Evolutionary conservation across 331 rosid genomes (phyloP), one percentile per base, ranked within the genome.

Genomic region (Acacia pycnantha): DNA sequence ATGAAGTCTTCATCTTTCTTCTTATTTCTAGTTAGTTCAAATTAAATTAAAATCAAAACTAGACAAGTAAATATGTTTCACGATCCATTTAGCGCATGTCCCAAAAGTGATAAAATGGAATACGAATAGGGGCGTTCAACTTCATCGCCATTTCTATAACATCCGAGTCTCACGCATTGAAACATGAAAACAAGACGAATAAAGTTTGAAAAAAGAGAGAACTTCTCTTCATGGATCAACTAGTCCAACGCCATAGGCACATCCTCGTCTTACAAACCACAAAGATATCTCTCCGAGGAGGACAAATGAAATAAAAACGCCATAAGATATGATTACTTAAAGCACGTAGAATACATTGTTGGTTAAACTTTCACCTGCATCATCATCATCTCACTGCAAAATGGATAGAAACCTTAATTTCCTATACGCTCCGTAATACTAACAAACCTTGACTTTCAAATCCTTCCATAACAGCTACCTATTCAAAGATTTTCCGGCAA

Each of bases 401-500:
- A 70, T 43, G 76, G 37, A 46, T 27, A 33, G 5, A 15, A 71
- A 14, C 56, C 40, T 46, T 21, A 24, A 24, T 35, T 44, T 71
- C 76, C 53, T 29, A 2, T 6, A 15, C 21, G 59, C 41, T 72
- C 24, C 21, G 26, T 26, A 24, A 26, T 47, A 78, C 79, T 46
- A 29, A 69, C 82, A 59, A 59, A 51, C 77, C 76, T 82, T 81
- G 65, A 68, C 83, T 54, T 81, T 76, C 68, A 73, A 67, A 82
- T 83, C 81, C 82, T 74, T 68, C 59, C 53, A 86, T 76, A 79
- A 59, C 67, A 54, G 54, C 43, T 74, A 85, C 59, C 85, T 88
- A 90, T 47, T 84, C 86, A 72, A 72, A 79, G 43, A 77, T 83
- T 82, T 74, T 29, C 24, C 27, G 96, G 96, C 82, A 92, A 82